Evolutionary conservation across 2,329 filamentous ascomycete genomes (phyloP), one percentile per base, ranked within the genome.

Genomic region (Plectosphaerella sp.): DNA sequence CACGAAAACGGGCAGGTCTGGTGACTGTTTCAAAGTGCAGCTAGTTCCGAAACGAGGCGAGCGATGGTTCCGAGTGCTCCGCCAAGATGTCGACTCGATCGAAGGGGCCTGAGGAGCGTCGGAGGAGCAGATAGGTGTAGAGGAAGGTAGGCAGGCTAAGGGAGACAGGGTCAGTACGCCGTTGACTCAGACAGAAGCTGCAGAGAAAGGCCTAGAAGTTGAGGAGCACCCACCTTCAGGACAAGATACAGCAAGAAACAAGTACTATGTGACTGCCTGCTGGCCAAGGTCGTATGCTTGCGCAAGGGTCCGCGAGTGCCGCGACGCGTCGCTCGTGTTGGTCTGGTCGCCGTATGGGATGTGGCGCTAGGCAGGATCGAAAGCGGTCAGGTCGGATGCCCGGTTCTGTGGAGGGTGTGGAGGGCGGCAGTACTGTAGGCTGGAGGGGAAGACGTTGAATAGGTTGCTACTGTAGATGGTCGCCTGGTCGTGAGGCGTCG

Each of bases 281-380:
- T 42, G n/a, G 39, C 39, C 15, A 42, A n/a, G n/a, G 41, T 43
- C 16, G 18, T 20, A 18, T 43, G 41, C 10, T 20, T 43, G n/a
- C 41, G 41, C 16, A 43, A 49, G 50, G 47, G 53, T 56, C 54
- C 54, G 53, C 54, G 53, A 45, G 50, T 56, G 52, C 53, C 53
- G 53, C 52, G 54, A 47, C 50, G 50, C 50, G 50, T 52, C 35
- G 42, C 47, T 49, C 41, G 47, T 28, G 42, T 33, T 33, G 18
- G 37, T n/a, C 41, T 18, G 18, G 41, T 43, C 4, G n/a, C 49
- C 47, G 49, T 43, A 48, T 49, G 46, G 22, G 52, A 37, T 37
- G 25, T 45, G 48, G 47, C 18, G 28, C 39, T 37, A 22, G 24
- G 37, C 24, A 8, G 14, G 20, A 45, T 25, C 20, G 45, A 47